Conservation (phyloP, 306 rosid genomes). For the Ochetophila trinervis region DNA sequence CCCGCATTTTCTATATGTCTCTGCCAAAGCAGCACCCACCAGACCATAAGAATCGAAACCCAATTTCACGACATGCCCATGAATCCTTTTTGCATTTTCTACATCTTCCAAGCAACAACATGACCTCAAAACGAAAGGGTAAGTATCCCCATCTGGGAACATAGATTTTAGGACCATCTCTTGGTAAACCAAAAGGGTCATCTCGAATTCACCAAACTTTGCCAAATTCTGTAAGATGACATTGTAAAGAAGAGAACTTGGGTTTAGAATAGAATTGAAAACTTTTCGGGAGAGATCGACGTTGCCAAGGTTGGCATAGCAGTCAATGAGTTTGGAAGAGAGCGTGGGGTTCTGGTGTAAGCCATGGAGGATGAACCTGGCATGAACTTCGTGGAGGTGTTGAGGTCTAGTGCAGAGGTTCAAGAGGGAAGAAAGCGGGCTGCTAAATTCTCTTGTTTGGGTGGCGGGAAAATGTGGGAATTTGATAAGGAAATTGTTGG, state of each 20-base stretch:
- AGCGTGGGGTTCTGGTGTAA: constrained; percentile 58
- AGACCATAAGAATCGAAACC: constrained; percentile 49
- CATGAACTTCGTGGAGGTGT: constrained; percentile 60
- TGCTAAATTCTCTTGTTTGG: constrained; percentile 36
- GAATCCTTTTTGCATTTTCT: constrained; percentile 40
- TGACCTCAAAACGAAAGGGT: constrained; percentile 42
- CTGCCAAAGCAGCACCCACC: constrained; percentile 39
- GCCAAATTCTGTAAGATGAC: constrained; percentile 40
- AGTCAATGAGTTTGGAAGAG: constrained; percentile 53
- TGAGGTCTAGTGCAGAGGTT: constrained; percentile 54
- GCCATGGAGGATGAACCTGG: constrained; percentile 68
- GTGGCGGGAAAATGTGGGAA: constrained; percentile 24
- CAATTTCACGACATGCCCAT: constrained; percentile 55
- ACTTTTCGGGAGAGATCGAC: constrained; percentile 37
- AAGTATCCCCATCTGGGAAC: constrained; percentile 53
- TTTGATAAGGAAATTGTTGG: constrained; percentile 23
- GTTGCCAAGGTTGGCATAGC: constrained; percentile 56
- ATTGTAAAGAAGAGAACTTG: constrained; percentile 38
- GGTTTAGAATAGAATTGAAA: constrained; percentile 36
- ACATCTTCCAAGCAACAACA: constrained; percentile 29
- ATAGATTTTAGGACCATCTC: constrained; percentile 45
- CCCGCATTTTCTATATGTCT: constrained; percentile 26
- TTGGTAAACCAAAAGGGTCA: constrained; percentile 39
- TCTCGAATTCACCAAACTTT: constrained; percentile 38
- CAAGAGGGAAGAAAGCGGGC: constrained; percentile 46